Evolutionary conservation across 192 early-diverging fungal species (phyloP).

Genomic region (Coemansia sp.): DNA sequence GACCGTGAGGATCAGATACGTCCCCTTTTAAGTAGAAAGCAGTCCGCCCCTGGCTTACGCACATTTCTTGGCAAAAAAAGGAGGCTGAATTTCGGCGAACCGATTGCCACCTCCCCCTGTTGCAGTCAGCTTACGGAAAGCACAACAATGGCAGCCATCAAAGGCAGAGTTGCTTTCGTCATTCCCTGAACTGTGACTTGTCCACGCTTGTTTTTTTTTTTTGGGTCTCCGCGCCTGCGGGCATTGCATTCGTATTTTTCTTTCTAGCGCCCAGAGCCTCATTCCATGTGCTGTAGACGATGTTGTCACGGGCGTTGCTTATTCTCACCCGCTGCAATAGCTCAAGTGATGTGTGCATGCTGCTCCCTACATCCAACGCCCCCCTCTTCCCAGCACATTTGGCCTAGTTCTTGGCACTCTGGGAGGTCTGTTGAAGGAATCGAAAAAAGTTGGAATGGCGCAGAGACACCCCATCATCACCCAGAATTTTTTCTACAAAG

Average conservation of each 20-base stretch:
- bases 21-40: background rate
- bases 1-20: background rate
- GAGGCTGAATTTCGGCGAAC: background rate
- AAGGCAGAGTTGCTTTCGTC: background rate
- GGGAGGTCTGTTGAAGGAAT: background rate
- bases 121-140: constrained; percentile 10
- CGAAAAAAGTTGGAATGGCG: background rate
- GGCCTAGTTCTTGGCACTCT: background rate
- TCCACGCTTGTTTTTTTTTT: background rate
- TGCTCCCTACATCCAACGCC: background rate
- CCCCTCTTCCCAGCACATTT: background rate
- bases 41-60: background rate
- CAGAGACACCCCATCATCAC: background rate
- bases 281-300: no score
- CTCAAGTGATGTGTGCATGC: constrained; percentile 8
- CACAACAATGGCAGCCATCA: background rate
- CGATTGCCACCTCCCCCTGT: constrained; percentile 1
- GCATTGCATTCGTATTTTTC: background rate
- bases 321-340: background rate
- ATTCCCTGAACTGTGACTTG: background rate
- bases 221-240: constrained; percentile 1
- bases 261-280: background rate
- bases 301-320: background rate
- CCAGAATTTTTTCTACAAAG: background rate
- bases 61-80: constrained; percentile 7